Conservation (phyloP, 768 basidiomycete genomes). For the Pleurotus cornucopiae region DNA sequence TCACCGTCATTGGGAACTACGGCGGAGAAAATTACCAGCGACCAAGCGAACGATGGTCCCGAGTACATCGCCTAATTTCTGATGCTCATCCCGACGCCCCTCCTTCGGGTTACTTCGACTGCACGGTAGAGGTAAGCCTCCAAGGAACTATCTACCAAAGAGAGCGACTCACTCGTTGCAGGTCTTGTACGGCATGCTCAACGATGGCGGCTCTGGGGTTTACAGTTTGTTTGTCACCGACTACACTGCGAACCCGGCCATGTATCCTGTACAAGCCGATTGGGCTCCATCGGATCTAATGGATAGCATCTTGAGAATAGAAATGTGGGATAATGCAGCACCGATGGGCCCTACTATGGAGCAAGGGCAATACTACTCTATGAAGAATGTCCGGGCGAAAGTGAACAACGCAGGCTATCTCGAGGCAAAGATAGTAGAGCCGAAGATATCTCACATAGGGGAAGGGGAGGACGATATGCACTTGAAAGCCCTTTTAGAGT, state of each 20-base stretch:
- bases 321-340: conserved; percentile 55
- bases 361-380: conserved; percentile 44
- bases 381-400: conserved; percentile 50
- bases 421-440: conserved; percentile 50
- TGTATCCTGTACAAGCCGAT: conserved; percentile 27
- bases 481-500: conserved; percentile 52
- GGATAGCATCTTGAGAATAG: conserved; percentile 45
- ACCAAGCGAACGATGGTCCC: conserved; percentile 12
- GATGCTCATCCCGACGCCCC: conserved; percentile 41
- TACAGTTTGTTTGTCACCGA: conserved; percentile 62
- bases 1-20: conserved; percentile 4
- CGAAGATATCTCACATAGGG: conserved; percentile 40
- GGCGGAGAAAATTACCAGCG: conserved; percentile 8
- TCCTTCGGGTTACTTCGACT: conserved; percentile 55
- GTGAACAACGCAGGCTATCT: conserved; percentile 31
- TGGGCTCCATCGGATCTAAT: conserved; percentile 47
- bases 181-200: conserved; percentile 44
- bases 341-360: conserved; percentile 37
- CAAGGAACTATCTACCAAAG: background rate
- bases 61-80: conserved; percentile 45
- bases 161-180: conserved; percentile 15
- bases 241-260: conserved; percentile 43
- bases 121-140: conserved; percentile 52
- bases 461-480: conserved; percentile 29
- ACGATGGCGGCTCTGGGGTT: conserved; percentile 25